Evolutionary conservation across 78 protist genomes (phyloP).

Genomic region (Protostelium mycophagum): DNA sequence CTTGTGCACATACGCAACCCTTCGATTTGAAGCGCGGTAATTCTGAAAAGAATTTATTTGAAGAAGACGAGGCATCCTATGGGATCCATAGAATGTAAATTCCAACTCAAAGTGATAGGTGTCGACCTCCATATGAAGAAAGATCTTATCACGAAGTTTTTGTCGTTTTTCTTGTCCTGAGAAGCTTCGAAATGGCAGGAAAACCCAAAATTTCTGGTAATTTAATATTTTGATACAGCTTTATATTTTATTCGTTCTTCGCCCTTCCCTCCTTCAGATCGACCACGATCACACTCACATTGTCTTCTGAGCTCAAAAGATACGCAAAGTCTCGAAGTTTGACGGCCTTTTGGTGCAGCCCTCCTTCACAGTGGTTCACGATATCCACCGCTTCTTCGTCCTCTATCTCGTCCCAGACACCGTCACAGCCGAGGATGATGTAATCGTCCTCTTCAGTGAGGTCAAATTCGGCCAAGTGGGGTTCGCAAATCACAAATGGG

Average conservation of each 20-base stretch:
- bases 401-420: conserved; percentile 88
- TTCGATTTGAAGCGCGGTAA: no score
- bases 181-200: no score
- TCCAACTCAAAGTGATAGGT: no score
- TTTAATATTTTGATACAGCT: no score
- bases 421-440: conserved; percentile 87
- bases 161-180: no score
- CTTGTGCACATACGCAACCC: no score
- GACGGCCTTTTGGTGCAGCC: conserved; percentile 9
- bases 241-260: neutral
- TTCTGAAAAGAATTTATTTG: no score
- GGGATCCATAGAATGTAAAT: no score
- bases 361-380: conserved; percentile 13
- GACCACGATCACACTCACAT: conserved; percentile 51
- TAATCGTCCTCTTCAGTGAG: conserved; percentile 36
- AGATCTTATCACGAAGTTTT: neutral
- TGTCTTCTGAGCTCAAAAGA: conserved; percentile 61
- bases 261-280: conserved; percentile 34
- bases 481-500: conserved; percentile 55
- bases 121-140: neutral
- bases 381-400: conserved; percentile 71
- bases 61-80: no score
- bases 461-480: conserved; percentile 8
- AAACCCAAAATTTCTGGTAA: no score
- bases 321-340: conserved; percentile 35